Evolutionary conservation across 140 eudicot species (phyloP), one percentile per base, ranked within the genome.

Genomic region (Stevia rebaudiana): DNA sequence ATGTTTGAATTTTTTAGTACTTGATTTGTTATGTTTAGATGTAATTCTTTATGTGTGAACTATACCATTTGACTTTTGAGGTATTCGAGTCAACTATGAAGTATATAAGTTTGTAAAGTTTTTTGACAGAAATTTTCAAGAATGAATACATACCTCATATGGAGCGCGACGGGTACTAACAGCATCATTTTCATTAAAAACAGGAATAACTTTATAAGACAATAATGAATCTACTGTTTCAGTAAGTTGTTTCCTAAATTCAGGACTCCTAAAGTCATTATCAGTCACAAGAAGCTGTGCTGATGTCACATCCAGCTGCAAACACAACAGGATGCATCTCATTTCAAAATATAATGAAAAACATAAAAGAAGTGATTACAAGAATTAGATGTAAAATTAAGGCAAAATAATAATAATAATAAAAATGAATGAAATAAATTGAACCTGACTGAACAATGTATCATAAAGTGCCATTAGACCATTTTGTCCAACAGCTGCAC

Each of bases 401-500:
- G 5, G n/a, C 15, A 41, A 22, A 40, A 21, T 2, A 6, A 23
- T 11, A 28, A 11, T n/a, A n/a, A n/a, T n/a, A n/a, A n/a, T n/a
- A 51, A 40, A 54, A 39, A 55, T 25, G 23, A 41, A 43, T 16
- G 25, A 31, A 31, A 56, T 56, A 31, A 13, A n/a, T 3, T 15
- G 76, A 51, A 90, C 97, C 97, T 92, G 98, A 76, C 96, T 88
- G 68, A 92, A 92, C 78, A 92, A 74, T 16, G 95, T 78, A 66
- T 92, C 98, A 63, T 92, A 92, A 24, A 92, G 85, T 67, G 98
- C 98, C 98, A 92, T 85, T 64, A 92, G 98, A 79, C 96, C 96
- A 75, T 85, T 92, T 79, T 92, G 98, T 43, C 98, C 98, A 73
- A 92, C 98, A 25, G 98, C 98, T 33, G 98, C 98, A 79, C 98